phyloP scores from a whole-genome alignment of 805 yeast genomes.

The Citeromyces matritensis region DNA sequence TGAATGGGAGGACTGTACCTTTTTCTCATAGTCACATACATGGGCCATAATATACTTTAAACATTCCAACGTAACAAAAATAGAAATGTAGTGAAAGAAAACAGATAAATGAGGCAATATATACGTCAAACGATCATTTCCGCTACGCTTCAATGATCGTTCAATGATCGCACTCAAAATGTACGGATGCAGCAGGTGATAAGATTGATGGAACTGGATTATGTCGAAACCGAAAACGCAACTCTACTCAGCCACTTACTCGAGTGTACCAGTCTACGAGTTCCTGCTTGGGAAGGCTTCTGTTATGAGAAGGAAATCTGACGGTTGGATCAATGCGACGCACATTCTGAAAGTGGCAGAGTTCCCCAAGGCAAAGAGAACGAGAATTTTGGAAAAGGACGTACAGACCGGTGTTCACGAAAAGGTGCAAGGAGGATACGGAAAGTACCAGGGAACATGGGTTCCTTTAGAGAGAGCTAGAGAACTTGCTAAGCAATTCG shows the following conservation, averaged over 20 bases:
- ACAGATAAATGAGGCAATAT: no score
- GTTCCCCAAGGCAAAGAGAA: constrained; percentile 87
- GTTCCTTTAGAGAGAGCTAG: constrained; percentile 71
- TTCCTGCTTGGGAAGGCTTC: constrained; percentile 51
- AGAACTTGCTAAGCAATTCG: constrained; percentile 49
- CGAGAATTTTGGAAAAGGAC: constrained; percentile 82
- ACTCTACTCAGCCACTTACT: constrained; percentile 57
- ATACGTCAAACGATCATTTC: no score
- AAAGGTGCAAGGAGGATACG: constrained; percentile 95
- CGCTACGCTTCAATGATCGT: no score
- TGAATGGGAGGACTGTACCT: no score
- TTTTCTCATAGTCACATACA: no score
- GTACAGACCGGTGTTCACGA: constrained; percentile 87
- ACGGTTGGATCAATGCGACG: constrained; percentile 88
- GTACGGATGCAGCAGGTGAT: no score
- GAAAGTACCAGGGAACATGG: constrained; percentile 96
- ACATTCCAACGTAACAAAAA: no score
- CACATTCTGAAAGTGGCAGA: constrained; percentile 88
- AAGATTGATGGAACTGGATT: no score
- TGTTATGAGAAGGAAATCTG: constrained; percentile 63
- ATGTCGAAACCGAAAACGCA: no score
- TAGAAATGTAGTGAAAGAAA: no score
- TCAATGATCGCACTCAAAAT: no score
- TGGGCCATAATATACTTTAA: no score
- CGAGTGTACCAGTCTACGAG: constrained; percentile 79